Evolutionary conservation across 345 rosid species (phyloP).

Genomic region (Heritiera littoralis): DNA sequence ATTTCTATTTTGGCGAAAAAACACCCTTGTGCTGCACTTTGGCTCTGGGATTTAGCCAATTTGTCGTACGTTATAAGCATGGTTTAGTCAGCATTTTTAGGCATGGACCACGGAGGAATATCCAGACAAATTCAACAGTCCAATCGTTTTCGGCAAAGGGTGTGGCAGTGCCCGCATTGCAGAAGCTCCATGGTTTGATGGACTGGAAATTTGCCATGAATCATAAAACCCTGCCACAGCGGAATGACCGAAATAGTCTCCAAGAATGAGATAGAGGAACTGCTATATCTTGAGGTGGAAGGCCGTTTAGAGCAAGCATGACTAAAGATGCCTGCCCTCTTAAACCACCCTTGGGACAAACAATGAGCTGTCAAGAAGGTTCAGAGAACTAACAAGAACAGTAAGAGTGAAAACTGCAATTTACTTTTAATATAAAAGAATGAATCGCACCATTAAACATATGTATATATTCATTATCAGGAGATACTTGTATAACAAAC

Average conservation of each 20-base stretch:
- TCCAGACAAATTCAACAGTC: too few relatives aligned
- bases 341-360: neutral
- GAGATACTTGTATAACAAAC: conserved; percentile 3
- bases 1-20: neutral
- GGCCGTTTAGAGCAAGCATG: neutral
- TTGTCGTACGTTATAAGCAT: too few relatives aligned
- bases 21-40: neutral
- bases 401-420: neutral
- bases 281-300: neutral
- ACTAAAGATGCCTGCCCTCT: neutral
- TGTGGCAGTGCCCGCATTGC: neutral
- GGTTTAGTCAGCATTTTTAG: too few relatives aligned
- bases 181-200: too few relatives aligned
- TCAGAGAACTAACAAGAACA: neutral
- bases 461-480: neutral
- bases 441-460: neutral
- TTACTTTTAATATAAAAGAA: neutral
- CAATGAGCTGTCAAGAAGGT: neutral
- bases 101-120: too few relatives aligned
- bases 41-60: neutral
- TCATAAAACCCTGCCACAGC: too few relatives aligned
- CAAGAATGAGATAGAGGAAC: too few relatives aligned
- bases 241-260: too few relatives aligned
- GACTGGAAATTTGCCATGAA: too few relatives aligned
- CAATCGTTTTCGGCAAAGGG: neutral